A percentile compares a stretch with the other conserved stretches of the same genome.
Conservation (phyloP, 257 asterid genomes). For the Solanum phureja region DNA sequence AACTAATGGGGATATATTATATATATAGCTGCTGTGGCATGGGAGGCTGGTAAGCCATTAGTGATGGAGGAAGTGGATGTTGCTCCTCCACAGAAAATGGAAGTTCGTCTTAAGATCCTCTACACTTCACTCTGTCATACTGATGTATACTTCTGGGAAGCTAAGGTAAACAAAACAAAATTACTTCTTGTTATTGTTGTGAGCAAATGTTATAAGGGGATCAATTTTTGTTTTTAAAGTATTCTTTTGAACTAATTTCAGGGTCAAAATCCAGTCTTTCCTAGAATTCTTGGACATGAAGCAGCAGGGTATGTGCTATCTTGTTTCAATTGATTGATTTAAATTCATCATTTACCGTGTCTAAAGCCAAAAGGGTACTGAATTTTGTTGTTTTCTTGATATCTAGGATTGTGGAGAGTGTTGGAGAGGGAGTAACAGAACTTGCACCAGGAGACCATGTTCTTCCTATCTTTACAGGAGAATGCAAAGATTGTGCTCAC, state of each 20-base stretch:
- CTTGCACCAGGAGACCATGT: constrained; percentile 67
- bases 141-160: constrained; percentile 79
- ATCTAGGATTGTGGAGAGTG: constrained; percentile 69
- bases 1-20: not conserved
- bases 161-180: constrained; percentile 29
- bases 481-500: constrained; percentile 64
- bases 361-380: not conserved
- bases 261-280: constrained; percentile 70
- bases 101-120: constrained; percentile 59
- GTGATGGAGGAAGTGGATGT: constrained; percentile 70
- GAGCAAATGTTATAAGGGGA: constrained; percentile 37
- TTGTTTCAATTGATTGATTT: not conserved
- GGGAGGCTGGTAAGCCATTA: constrained; percentile 71
- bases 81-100: constrained; percentile 76
- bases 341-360: not conserved
- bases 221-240: not conserved
- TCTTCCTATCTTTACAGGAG: constrained; percentile 82
- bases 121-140: constrained; percentile 74
- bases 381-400: not conserved
- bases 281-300: constrained; percentile 78
- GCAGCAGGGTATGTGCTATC: constrained; percentile 57
- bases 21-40: constrained; percentile 61
- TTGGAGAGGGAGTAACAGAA: constrained; percentile 74
- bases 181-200: not conserved
- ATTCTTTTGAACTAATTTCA: constrained; percentile 2